Evolutionary conservation across 106 monocot species (phyloP).

Genomic region (Acanthochlamys bracteata): DNA sequence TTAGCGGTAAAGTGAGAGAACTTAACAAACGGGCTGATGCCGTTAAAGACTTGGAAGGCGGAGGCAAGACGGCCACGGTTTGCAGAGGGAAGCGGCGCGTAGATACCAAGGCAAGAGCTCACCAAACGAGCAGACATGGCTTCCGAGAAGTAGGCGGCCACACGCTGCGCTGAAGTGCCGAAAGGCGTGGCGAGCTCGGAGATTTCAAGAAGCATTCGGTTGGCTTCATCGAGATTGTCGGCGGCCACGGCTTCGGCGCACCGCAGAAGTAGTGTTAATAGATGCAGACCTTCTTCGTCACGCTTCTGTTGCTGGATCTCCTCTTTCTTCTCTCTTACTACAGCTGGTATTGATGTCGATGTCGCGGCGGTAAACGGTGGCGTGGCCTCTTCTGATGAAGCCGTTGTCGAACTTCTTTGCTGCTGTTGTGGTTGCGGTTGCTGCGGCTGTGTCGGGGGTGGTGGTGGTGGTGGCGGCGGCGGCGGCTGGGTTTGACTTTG

Average conservation of each 20-base stretch:
- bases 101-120: conserved; percentile 79
- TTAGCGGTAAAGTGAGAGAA: conserved; percentile 98
- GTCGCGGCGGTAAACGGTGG: conserved; percentile 11
- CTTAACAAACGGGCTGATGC: conserved; percentile 87
- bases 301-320: conserved; percentile 60
- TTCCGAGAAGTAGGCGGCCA: conserved; percentile 96
- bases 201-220: conserved; percentile 70
- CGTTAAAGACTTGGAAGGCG: conserved; percentile 94
- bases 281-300: conserved; percentile 85
- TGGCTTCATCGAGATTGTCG: conserved; percentile 86
- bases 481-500: neutral
- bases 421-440: conserved; percentile 10
- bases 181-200: conserved; percentile 88
- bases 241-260: conserved; percentile 87
- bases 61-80: conserved; percentile 62
- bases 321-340: conserved; percentile 28
- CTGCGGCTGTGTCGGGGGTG: neutral
- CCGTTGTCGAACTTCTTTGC: conserved; percentile 12
- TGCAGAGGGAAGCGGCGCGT: conserved; percentile 53
- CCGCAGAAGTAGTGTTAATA: conserved; percentile 86
- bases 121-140: conserved; percentile 92
- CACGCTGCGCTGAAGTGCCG: conserved; percentile 93
- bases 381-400: conserved; percentile 25
- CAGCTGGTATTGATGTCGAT: neutral
- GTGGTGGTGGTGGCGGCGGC: too few relatives aligned